Conservation (phyloP, 495 filamentous ascomycete species). For the Neurospora discreta region DNA sequence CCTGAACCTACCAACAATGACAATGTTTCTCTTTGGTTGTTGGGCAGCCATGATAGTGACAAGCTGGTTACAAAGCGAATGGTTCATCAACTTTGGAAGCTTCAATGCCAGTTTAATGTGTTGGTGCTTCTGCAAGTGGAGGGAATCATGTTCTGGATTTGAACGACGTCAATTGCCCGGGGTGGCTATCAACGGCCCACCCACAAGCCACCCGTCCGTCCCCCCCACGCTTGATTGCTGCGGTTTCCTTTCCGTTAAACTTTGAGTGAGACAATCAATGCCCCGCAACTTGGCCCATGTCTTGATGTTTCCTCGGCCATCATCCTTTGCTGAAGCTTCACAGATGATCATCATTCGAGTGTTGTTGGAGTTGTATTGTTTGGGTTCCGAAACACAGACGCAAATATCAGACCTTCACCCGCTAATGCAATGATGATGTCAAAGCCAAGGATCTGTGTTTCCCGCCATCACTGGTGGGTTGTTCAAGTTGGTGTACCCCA, state of each 20-base stretch:
- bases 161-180: background rate
- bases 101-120: background rate
- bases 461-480: background rate
- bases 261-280: background rate
- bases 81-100: background rate
- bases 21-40: constrained; percentile 45
- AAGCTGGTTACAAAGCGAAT: background rate
- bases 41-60: constrained; percentile 12
- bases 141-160: background rate
- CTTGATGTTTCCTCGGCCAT: background rate
- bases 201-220: background rate
- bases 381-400: background rate
- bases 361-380: background rate
- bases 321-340: background rate
- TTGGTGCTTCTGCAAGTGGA: background rate
- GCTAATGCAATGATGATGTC: background rate
- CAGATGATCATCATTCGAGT: background rate
- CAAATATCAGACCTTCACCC: background rate
- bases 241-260: background rate
- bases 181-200: background rate
- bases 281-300: background rate
- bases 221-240: background rate
- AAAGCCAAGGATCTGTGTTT: background rate
- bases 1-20: constrained; percentile 50
- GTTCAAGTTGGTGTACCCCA: background rate